Percentiles rank a stretch among this genome's conserved stretches.
These are phyloP conservation scores for Ogataea corticis DNA, from an alignment of 805 yeast genomes.

Conservation along the genomic window DNA sequence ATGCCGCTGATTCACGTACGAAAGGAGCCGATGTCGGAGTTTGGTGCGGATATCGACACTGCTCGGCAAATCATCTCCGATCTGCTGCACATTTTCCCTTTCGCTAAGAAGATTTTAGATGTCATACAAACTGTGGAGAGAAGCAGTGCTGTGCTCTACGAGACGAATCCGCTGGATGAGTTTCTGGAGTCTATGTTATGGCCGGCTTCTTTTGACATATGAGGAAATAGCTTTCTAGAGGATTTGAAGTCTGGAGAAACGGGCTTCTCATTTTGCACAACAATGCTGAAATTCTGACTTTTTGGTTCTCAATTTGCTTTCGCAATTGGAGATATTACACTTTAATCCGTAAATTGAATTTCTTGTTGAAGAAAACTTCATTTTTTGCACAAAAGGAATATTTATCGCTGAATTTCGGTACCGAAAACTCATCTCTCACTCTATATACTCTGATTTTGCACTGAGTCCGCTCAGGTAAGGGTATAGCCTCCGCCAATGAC, in stretches of 20 bases:
- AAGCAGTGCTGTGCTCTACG: background rate
- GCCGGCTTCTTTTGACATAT: conserved; percentile 19
- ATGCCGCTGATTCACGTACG: conserved; percentile 20
- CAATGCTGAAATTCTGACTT: no score
- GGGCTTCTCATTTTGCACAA: no score
- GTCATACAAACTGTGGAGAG: conserved; percentile 3
- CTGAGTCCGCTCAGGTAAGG: conserved; percentile 7
- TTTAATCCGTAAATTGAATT: no score
- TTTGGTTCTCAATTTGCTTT: no score
- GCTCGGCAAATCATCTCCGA: background rate
- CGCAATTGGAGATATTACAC: no score
- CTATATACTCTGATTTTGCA: no score
- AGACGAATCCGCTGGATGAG: conserved; percentile 8
- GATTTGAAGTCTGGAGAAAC: no score
- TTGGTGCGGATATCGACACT: background rate
- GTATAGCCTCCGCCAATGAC: conserved; percentile 48
- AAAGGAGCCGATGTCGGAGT: conserved; percentile 8
- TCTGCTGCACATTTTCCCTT: conserved; percentile 6
- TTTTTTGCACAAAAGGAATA: no score
- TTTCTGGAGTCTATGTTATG: conserved; percentile 16
- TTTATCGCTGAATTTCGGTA: no score
- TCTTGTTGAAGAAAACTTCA: no score
- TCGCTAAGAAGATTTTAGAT: conserved; percentile 14
- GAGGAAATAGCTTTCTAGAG: no score
- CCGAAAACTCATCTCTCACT: no score